These are phyloP conservation scores for Colletotrichum endophyticum DNA, from an alignment of 2,329 filamentous ascomycete species.

Conservation along the genomic window DNA sequence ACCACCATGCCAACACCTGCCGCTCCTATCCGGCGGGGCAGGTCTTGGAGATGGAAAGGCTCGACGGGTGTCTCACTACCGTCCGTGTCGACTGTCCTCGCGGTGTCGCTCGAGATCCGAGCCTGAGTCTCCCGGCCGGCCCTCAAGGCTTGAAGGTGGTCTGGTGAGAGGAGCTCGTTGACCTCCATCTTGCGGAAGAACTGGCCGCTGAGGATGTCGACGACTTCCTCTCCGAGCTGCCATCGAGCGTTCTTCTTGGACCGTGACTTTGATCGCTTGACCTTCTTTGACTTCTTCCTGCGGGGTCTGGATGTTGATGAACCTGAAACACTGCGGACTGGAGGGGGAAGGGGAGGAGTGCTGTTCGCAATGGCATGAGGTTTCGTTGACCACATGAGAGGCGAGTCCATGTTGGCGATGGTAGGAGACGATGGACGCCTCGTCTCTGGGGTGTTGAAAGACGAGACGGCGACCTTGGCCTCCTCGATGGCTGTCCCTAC, in stretches of 20 bases:
- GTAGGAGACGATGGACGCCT: neutral
- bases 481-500: conserved; percentile 46
- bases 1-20: conserved; percentile 36
- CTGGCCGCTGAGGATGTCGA: conserved; percentile 60
- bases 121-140: conserved; percentile 35
- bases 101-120: conserved; percentile 31
- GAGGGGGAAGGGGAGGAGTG: conserved; percentile 25
- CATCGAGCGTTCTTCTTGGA: conserved; percentile 48
- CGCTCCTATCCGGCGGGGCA: conserved; percentile 47
- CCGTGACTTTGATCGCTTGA: conserved; percentile 18
- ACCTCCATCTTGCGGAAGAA: conserved; percentile 61
- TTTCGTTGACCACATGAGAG: conserved; percentile 18
- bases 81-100: conserved; percentile 29
- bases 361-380: conserved; percentile 22
- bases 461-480: conserved; percentile 33
- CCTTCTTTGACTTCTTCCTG: conserved; percentile 46
- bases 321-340: conserved; percentile 32
- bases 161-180: conserved; percentile 63
- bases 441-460: neutral
- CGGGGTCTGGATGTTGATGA: conserved; percentile 39
- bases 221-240: conserved; percentile 61
- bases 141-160: conserved; percentile 31
- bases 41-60: conserved; percentile 54
- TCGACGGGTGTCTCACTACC: conserved; percentile 48
- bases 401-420: conserved; percentile 17